These are phyloP conservation scores for Cadophora malorum DNA, from an alignment of 2,329 filamentous ascomycete species.

Conservation along the genomic window DNA sequence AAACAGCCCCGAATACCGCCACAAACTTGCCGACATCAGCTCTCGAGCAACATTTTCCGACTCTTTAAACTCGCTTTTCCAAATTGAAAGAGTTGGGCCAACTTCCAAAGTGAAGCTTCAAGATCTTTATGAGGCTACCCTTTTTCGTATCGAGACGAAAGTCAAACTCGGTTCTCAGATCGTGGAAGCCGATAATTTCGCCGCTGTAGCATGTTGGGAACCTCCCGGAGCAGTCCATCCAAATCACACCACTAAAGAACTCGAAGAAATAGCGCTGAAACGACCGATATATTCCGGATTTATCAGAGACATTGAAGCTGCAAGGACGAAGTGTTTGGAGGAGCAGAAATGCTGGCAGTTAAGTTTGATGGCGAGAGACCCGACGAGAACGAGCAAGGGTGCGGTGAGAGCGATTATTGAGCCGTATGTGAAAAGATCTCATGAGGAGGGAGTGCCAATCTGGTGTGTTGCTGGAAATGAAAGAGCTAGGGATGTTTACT, in stretches of 20 bases:
- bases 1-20: conserved; percentile 15
- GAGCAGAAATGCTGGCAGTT: conserved; percentile 20
- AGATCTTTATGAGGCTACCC: conserved; percentile 6
- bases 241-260: conserved; percentile 5
- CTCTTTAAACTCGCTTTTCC: conserved; percentile 18
- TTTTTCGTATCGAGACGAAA: conserved; percentile 21
- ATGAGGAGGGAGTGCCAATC: conserved; percentile 12
- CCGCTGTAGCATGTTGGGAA: conserved; percentile 23
- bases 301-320: conserved; percentile 17
- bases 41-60: conserved; percentile 20
- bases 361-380: conserved; percentile 25
- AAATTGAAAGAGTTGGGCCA: conserved; percentile 4
- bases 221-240: conserved; percentile 18
- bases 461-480: conserved; percentile 21
- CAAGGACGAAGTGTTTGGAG: conserved; percentile 13
- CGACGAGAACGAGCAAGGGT: conserved; percentile 18
- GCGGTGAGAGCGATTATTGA: conserved; percentile 21
- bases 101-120: not conserved
- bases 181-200: conserved; percentile 23
- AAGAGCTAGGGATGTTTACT: conserved; percentile 21
- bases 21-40: conserved; percentile 21
- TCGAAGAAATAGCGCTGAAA: conserved; percentile 8
- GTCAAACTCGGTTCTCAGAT: conserved; percentile 18
- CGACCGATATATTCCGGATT: conserved; percentile 19
- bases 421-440: conserved; percentile 7